A percentile compares a stretch with the other conserved stretches of the same genome.
Evolutionary conservation across 805 yeast species (phyloP).

Genomic region (Isabelozyma heimii): DNA sequence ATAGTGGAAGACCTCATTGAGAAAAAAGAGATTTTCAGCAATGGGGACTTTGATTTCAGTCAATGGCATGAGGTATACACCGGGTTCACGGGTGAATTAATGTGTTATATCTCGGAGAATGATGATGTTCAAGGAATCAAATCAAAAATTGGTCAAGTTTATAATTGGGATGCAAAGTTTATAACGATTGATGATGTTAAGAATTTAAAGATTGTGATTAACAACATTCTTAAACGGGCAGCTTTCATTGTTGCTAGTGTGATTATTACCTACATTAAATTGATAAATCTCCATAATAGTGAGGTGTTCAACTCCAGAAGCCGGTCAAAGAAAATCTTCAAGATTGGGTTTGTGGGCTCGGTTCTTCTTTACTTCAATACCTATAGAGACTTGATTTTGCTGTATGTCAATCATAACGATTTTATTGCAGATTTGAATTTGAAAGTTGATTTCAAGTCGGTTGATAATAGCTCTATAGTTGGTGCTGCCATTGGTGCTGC

Average conservation of each 20-base stretch:
- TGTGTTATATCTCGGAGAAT: conserved; percentile 38
- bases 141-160: conserved; percentile 15
- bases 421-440: conserved; percentile 22
- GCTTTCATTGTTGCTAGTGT: conserved; percentile 42
- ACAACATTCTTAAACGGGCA: conserved; percentile 42
- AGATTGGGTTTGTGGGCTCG: conserved; percentile 52
- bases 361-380: conserved; percentile 42
- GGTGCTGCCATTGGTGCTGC: conserved; percentile 59
- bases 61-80: conserved; percentile 19
- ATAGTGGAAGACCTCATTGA: conserved; percentile 34
- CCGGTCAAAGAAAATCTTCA: conserved; percentile 14
- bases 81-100: conserved; percentile 38
- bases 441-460: conserved; percentile 33
- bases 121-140: conserved; percentile 15
- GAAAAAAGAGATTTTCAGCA: conserved; percentile 22
- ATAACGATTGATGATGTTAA: conserved; percentile 24
- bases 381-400: conserved; percentile 31
- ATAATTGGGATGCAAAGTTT: conserved; percentile 15
- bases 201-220: conserved; percentile 28
- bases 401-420: conserved; percentile 20
- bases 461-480: conserved; percentile 46
- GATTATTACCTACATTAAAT: conserved; percentile 35
- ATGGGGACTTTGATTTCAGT: conserved; percentile 7
- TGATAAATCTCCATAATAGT: conserved; percentile 17
- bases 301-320: conserved; percentile 13